phyloP scores from a whole-genome alignment of 192 early-diverging fungal species.

The Backusella sp. region DNA sequence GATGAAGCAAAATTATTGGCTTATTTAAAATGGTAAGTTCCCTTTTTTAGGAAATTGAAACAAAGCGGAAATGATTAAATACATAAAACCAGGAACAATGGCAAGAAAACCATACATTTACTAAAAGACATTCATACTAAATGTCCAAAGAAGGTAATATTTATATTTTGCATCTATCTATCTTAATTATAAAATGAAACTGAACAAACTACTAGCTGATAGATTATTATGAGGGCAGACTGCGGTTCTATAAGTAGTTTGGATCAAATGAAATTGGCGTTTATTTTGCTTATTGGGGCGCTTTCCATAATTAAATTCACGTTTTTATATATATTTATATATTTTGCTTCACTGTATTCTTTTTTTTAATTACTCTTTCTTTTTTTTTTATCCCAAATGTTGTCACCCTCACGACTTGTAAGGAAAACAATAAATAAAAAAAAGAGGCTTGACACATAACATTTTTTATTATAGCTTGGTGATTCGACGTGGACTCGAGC shows the following conservation, averaged over 20 bases:
- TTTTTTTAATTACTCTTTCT: background rate
- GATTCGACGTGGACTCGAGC: slow-evolving; percentile 40
- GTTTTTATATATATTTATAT: background rate
- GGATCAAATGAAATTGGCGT: background rate
- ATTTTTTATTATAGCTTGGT: slow-evolving; percentile 31
- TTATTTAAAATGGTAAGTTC: background rate
- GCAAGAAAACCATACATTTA: background rate
- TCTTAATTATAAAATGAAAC: background rate
- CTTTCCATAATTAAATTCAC: slow-evolving; percentile 10
- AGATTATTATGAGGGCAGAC: slow-evolving; percentile 4
- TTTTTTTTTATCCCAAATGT: background rate
- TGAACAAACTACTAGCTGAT: slow-evolving; percentile 6
- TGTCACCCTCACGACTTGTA: slow-evolving; percentile 1
- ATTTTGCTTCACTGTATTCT: background rate
- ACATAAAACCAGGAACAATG: slow-evolving; percentile 10
- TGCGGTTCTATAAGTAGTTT: slow-evolving; percentile 13
- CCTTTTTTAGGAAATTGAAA: too few relatives aligned
- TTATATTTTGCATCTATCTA: too few relatives aligned
- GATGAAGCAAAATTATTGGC: background rate
- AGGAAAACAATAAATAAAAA: background rate
- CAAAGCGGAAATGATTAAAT: too few relatives aligned
- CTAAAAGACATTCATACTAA: slow-evolving; percentile 8
- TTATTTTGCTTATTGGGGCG: slow-evolving; percentile 2
- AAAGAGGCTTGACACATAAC: background rate
- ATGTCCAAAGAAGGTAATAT: slow-evolving; percentile 9